These are phyloP conservation scores for Quercus dentata DNA, from an alignment of 306 rosid genomes.

Conservation along the genomic window DNA sequence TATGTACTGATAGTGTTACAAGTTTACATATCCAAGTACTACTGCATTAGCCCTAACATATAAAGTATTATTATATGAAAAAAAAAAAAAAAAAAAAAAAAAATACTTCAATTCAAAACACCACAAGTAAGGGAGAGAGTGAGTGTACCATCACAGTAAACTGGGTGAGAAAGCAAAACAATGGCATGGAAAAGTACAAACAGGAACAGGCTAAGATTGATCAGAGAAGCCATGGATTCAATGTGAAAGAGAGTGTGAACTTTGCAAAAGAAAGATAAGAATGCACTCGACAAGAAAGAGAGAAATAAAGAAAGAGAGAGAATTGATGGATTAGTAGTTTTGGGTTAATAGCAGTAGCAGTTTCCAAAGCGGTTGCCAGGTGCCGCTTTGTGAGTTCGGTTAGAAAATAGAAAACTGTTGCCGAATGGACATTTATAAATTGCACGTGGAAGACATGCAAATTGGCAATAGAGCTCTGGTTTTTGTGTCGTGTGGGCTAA, in stretches of 20 bases:
- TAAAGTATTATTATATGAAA: neutral
- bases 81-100: neutral
- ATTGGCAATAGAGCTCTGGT: neutral
- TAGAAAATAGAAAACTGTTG: neutral
- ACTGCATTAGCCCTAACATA: too few species aligned
- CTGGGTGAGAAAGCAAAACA: constrained; percentile 18
- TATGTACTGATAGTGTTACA: too few species aligned
- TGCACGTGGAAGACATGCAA: constrained; percentile 69
- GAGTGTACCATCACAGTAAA: constrained; percentile 22
- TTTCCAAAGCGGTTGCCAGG: constrained; percentile 6
- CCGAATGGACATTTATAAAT: constrained; percentile 30
- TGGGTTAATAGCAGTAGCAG: neutral
- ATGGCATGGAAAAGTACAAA: constrained; percentile 21
- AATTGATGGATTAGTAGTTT: too few species aligned
- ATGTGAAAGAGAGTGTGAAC: neutral
- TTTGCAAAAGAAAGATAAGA: neutral
- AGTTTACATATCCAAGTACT: too few species aligned
- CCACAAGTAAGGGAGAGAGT: neutral
- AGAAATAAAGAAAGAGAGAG: too few species aligned
- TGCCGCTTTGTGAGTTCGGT: constrained; percentile 10
- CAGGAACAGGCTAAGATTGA: constrained; percentile 17
- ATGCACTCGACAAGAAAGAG: neutral
- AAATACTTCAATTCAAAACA: neutral
- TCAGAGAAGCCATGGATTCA: constrained; percentile 20
- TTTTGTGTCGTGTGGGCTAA: neutral